Evolutionary conservation across 148 eudicot species (phyloP).

Genomic region (Fagopyrum tataricum): DNA sequence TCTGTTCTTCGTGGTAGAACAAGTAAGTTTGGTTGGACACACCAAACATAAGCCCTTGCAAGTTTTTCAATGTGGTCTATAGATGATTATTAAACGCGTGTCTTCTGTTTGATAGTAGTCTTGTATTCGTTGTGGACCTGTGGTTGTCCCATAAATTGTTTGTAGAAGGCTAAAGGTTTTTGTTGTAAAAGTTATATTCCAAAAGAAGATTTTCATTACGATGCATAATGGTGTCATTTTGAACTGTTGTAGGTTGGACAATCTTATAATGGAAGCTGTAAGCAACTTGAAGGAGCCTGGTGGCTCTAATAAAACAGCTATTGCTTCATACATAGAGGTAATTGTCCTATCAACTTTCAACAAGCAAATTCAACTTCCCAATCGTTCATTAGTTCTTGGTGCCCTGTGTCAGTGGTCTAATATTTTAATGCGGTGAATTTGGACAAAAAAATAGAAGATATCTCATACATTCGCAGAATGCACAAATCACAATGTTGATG

Average conservation of each 20-base stretch:
- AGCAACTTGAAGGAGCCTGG: conserved; percentile 86
- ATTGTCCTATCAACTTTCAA: conserved; percentile 7
- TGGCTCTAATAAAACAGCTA: conserved; percentile 86
- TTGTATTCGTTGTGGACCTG: neutral
- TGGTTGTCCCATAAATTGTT: neutral
- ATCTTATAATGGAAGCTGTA: conserved; percentile 89
- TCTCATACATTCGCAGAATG: neutral
- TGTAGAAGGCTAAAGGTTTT: neutral
- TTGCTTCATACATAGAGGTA: conserved; percentile 94
- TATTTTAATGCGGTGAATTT: neutral
- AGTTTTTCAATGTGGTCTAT: neutral
- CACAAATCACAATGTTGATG: neutral
- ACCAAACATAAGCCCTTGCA: neutral
- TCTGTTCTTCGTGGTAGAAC: neutral
- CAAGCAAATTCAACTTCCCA: conserved; percentile 6
- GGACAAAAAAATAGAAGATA: neutral
- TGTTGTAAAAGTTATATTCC: neutral
- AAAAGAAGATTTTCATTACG: neutral
- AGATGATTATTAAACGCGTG: neutral
- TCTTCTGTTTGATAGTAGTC: neutral
- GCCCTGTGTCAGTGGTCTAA: neutral
- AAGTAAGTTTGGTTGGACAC: neutral
- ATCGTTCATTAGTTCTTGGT: neutral
- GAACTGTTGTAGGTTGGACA: conserved; percentile 60
- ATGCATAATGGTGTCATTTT: neutral